These are phyloP conservation scores for Malus hybrid DNA, from an alignment of 331 rosid genomes.

Conservation along the genomic window DNA sequence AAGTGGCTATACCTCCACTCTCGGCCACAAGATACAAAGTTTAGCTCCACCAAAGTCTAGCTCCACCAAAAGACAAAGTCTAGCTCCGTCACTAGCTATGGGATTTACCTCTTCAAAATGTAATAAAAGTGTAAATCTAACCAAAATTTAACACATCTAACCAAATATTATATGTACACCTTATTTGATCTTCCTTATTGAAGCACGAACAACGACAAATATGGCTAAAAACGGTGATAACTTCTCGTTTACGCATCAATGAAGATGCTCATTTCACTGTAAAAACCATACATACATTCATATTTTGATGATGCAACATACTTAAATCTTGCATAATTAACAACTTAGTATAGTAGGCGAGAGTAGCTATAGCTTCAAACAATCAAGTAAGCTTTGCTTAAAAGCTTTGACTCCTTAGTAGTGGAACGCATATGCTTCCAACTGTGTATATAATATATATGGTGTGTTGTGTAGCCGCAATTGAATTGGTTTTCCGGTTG, in stretches of 20 bases:
- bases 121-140: neutral
- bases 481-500: slow-evolving; percentile 2
- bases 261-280: neutral
- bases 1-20: neutral
- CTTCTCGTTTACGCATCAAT: neutral
- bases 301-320: neutral
- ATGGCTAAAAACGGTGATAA: no score
- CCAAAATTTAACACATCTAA: neutral
- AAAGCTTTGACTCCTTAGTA: slow-evolving; percentile 24
- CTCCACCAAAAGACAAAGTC: no score
- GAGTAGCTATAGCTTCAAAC: neutral
- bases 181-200: no score
- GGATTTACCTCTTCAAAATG: neutral
- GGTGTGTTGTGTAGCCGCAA: slow-evolving; percentile 8
- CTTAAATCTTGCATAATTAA: neutral
- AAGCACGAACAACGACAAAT: neutral
- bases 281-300: neutral
- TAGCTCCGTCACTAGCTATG: no score
- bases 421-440: slow-evolving; percentile 7
- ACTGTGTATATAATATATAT: neutral
- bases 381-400: slow-evolving; percentile 58
- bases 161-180: neutral
- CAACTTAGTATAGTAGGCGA: neutral
- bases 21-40: neutral
- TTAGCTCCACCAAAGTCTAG: no score